A percentile compares a stretch with the other conserved stretches of the same genome.
Conservation (phyloP, 1,284 basidiomycete species). For the Cryptococcus wingfieldii region DNA sequence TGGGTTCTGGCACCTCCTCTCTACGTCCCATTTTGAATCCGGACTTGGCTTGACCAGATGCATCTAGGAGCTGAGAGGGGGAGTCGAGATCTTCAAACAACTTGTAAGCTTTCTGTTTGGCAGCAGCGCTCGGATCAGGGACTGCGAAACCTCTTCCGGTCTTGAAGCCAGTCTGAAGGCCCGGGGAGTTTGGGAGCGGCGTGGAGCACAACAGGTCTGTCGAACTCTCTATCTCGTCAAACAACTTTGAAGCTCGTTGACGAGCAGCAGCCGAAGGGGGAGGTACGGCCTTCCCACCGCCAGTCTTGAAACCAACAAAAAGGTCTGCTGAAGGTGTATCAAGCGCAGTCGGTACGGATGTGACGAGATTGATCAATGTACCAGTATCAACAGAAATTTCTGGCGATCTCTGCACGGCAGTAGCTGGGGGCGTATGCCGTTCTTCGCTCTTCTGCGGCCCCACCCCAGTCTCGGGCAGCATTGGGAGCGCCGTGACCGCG, state of each 20-base stretch:
- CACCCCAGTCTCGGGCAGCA: too few relatives aligned
- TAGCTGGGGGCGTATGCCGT: background rate
- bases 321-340: background rate
- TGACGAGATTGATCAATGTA: too few relatives aligned
- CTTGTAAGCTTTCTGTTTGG: constrained; percentile 2
- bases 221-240: constrained; percentile 9
- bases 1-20: constrained; percentile 13
- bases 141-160: constrained; percentile 16
- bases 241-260: constrained; percentile 8
- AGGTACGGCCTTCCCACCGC: constrained; percentile 10
- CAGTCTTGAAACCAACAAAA: constrained; percentile 19
- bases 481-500: too few relatives aligned
- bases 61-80: background rate
- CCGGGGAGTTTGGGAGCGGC: background rate
- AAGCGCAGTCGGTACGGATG: too few relatives aligned
- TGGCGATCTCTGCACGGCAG: background rate
- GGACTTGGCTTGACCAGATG: background rate
- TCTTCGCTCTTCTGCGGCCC: too few relatives aligned
- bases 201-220: background rate
- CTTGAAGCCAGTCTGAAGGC: constrained; percentile 10
- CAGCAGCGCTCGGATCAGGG: constrained; percentile 15
- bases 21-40: constrained; percentile 21
- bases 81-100: background rate
- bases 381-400: background rate
- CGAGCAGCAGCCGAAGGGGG: constrained; percentile 17